A percentile compares a stretch with the other conserved stretches of the same genome.
Evolutionary conservation across 2,329 filamentous ascomycete species (phyloP).

Genomic region (Neodidymelliopsis sp.): DNA sequence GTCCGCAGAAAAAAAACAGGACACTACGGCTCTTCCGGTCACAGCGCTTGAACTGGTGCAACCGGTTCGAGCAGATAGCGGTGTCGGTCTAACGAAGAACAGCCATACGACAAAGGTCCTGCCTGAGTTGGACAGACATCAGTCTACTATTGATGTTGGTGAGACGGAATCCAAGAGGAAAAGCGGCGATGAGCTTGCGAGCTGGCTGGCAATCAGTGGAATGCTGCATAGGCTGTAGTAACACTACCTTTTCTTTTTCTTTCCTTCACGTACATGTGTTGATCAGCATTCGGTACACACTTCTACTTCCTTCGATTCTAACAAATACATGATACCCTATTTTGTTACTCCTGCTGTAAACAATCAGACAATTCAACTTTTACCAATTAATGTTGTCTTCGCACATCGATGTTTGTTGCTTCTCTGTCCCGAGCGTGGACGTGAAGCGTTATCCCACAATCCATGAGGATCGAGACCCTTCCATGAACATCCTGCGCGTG

Average conservation of each 20-base stretch:
- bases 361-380: too few species aligned
- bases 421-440: too few species aligned
- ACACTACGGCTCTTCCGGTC: not conserved
- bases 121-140: not conserved
- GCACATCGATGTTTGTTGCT: too few species aligned
- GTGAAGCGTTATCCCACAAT: too few species aligned
- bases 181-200: slow-evolving; percentile 10
- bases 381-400: too few species aligned
- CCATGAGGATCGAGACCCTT: too few species aligned
- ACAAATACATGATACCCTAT: not conserved
- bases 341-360: too few species aligned
- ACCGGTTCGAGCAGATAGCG: slow-evolving; percentile 9
- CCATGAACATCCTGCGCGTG: too few species aligned
- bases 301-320: too few species aligned
- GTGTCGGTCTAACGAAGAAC: not conserved
- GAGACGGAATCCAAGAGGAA: not conserved
- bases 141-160: not conserved
- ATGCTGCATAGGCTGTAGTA: slow-evolving; percentile 11
- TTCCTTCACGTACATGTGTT: not conserved
- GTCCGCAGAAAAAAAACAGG: too few species aligned
- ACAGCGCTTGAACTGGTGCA: not conserved
- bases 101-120: not conserved
- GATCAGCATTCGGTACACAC: too few species aligned
- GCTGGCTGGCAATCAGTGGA: slow-evolving; percentile 13
- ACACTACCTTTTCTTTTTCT: not conserved